Conservation (phyloP, 148 eudicot genomes). For the Fagopyrum homotropicum region DNA sequence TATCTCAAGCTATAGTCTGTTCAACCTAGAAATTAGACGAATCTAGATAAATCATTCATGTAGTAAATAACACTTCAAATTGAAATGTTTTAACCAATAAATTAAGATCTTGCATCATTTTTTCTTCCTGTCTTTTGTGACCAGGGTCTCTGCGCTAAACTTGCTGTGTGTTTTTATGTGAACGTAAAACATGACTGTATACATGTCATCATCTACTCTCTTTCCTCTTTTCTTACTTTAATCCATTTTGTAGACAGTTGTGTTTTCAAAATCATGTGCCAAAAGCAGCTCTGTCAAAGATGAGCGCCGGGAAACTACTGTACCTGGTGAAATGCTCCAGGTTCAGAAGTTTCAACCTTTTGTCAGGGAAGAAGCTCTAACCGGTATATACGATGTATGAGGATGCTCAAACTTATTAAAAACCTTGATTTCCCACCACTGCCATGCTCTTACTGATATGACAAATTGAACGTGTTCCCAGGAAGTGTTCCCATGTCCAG, state of each 20-base stretch:
- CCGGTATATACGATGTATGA: conserved; percentile 46
- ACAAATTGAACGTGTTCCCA: conserved; percentile 22
- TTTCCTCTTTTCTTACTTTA: background rate
- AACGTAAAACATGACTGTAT: background rate
- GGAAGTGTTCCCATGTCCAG: conserved; percentile 70
- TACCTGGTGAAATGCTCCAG: conserved; percentile 47
- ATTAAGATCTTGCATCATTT: background rate
- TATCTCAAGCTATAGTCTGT: background rate
- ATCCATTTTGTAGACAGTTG: conserved; percentile 46
- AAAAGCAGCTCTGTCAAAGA: conserved; percentile 60
- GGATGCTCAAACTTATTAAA: conserved; percentile 1
- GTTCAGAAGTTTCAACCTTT: conserved; percentile 60
- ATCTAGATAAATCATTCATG: background rate
- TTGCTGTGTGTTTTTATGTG: background rate
- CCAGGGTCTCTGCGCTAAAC: background rate
- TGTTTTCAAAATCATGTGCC: conserved; percentile 72
- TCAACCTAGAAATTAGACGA: background rate
- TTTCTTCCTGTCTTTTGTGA: background rate
- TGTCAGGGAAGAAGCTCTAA: conserved; percentile 72
- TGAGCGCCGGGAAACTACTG: conserved; percentile 32
- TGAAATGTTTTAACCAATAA: background rate
- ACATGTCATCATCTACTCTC: background rate
- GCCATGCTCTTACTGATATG: background rate
- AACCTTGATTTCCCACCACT: background rate
- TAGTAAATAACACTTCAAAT: background rate